Base-by-base conservation (phyloP, 2,329 filamentous ascomycete genomes). In the Coniella lustricola region DNA sequence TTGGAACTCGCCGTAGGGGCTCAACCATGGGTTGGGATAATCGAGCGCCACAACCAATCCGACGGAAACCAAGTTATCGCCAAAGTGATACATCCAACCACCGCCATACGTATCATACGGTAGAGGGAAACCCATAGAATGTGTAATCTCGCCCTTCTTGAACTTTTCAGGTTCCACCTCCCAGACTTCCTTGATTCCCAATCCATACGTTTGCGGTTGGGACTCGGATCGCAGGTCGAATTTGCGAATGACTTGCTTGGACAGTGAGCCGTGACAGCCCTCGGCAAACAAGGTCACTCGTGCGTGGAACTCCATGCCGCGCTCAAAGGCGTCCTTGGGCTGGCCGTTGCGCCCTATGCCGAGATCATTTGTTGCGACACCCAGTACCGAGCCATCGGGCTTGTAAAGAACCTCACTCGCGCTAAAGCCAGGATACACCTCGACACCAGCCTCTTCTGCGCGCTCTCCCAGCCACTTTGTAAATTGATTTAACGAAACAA, bases 61-160 rank as follows among this genome's bases (percentile, higher is more conserved):
- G 48, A 98, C 76, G 57, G 84, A 90, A 52, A 98, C 91, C 59
- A 97, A 79, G 67, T 97, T 98, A 59, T 98, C 91, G 33, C 90
- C 93, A 67, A 97, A 98, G 67, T 98, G 93, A 63, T 98, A 98
- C 87, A 98, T 90, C 84, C 90, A 98, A n/a, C 87, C 90, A 56
- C 93, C 93, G 57, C 93, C 93, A 64, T 98, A 98, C 8, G 90
- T 93, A 63, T 97, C 85, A 58, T 76, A 81, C 14, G 89, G 81
- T 38, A 98, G 70, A 17, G 93, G 93, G 62, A 95, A 97, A 17
- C 93, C 93, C 83, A 98, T 81, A 4, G 89, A 87, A 71, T 98
- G 93, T 3, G 84, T 80, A 39, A 97, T 80, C 57, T 91, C 74
- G 46, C 93, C 93, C 62, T 86, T 86, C 53, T 85, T 76, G 69